Evolutionary conservation across 2,329 filamentous ascomycete genomes (phyloP).

Genomic region (Zymoseptoria ardabiliae): DNA sequence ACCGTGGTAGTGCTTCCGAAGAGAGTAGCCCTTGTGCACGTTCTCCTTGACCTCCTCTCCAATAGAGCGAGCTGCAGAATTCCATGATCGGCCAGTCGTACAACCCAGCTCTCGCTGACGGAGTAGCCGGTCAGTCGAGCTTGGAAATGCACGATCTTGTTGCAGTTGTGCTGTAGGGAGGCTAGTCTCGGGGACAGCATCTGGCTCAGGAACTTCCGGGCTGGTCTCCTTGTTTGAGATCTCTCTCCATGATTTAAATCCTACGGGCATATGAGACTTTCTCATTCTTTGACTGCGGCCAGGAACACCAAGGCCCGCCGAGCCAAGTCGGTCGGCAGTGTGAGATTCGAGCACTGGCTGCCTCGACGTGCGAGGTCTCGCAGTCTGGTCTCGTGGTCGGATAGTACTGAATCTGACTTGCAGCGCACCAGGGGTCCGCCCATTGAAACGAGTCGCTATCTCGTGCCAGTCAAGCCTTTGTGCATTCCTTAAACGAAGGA

Average conservation of each 20-base stretch:
- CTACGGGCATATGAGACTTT: background rate
- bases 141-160: slow-evolving; percentile 16
- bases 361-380: background rate
- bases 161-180: background rate
- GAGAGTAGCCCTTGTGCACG: slow-evolving; percentile 35
- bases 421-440: slow-evolving; percentile 25
- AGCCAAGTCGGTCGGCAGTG: background rate
- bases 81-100: slow-evolving; percentile 14
- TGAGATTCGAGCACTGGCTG: too few relatives aligned
- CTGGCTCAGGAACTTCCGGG: background rate
- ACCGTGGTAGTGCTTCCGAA: slow-evolving; percentile 45
- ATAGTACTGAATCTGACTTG: slow-evolving; percentile 21
- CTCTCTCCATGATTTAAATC: background rate
- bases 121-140: slow-evolving; percentile 15
- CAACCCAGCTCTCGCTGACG: slow-evolving; percentile 24
- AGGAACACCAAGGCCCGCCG: background rate
- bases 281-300: background rate
- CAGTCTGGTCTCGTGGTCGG: background rate
- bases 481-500: slow-evolving; percentile 37
- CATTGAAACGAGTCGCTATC: slow-evolving; percentile 30
- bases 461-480: slow-evolving; percentile 31
- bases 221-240: background rate
- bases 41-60: slow-evolving; percentile 26
- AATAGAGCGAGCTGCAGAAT: slow-evolving; percentile 2
- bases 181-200: too few relatives aligned